Conservation (phyloP, 116 monocot species). For the Papilionanthe hybrid region DNA sequence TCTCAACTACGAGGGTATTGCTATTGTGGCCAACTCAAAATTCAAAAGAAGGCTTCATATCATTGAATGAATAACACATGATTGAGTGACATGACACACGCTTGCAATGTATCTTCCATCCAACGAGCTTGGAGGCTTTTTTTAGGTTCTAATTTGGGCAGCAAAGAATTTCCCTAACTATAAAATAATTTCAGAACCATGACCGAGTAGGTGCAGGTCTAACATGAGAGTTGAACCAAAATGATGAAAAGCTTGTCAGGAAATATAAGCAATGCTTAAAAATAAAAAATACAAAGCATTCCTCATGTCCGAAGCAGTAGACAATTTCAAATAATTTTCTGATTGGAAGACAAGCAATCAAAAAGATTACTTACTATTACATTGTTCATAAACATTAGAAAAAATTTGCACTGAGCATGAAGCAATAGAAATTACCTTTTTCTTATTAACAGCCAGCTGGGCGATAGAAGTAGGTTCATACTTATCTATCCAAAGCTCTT, state of each 20-base stretch:
- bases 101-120: neutral
- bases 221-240: neutral
- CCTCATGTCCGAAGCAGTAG: neutral
- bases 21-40: no score
- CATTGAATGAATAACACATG: neutral
- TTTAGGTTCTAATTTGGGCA: neutral
- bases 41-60: neutral
- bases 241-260: neutral
- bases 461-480: slow-evolving; percentile 51
- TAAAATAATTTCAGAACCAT: neutral
- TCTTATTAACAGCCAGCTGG: slow-evolving; percentile 84
- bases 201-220: neutral
- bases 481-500: slow-evolving; percentile 83
- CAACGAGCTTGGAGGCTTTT: neutral
- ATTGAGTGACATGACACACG: neutral
- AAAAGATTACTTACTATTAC: neutral
- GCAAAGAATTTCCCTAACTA: neutral
- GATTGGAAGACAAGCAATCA: neutral
- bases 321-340: no score
- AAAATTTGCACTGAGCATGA: neutral
- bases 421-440: slow-evolving; percentile 53
- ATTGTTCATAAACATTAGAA: neutral
- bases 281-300: no score
- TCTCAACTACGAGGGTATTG: neutral
- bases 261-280: neutral